Evolutionary conservation across 495 filamentous ascomycete species (phyloP).

Genomic region (Monascus purpureus): DNA sequence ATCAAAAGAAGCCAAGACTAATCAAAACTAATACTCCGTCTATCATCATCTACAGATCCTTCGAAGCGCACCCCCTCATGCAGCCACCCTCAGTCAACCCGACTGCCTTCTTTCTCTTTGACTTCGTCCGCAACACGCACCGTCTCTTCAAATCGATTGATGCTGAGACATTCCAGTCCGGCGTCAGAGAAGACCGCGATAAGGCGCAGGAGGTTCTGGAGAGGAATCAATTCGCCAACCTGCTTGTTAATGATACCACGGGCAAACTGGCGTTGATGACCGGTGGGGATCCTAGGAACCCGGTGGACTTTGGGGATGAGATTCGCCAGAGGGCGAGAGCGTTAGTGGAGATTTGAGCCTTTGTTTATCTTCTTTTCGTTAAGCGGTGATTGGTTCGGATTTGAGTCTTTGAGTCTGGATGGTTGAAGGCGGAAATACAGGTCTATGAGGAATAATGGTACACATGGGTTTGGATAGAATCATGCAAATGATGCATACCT

Average conservation of each 20-base stretch:
- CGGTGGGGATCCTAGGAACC: slow-evolving; percentile 9
- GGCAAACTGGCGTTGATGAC: slow-evolving; percentile 14
- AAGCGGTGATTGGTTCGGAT: too few species aligned
- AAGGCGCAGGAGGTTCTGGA: slow-evolving; percentile 13
- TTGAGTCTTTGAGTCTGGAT: too few species aligned
- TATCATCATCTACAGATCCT: slow-evolving; percentile 8
- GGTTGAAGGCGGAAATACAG: too few species aligned
- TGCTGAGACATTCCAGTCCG: slow-evolving; percentile 10
- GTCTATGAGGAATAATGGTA: too few species aligned
- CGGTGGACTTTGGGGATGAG: slow-evolving; percentile 15
- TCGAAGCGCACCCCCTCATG: slow-evolving; percentile 19
- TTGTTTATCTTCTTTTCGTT: too few species aligned
- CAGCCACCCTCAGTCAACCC: slow-evolving; percentile 16
- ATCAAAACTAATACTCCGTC: slow-evolving; percentile 2
- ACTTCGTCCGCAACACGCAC: slow-evolving; percentile 21
- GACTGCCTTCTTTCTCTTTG: slow-evolving; percentile 19
- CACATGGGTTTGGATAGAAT: too few species aligned
- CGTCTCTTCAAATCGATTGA: slow-evolving; percentile 13
- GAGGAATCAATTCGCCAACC: slow-evolving; percentile 15
- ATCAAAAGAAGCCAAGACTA: too few species aligned
- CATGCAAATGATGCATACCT: too few species aligned
- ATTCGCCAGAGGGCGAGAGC: slow-evolving; percentile 11
- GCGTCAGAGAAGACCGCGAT: slow-evolving; percentile 7
- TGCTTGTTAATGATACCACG: slow-evolving; percentile 13
- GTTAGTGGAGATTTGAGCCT: slow-evolving; percentile 4